Evolutionary conservation across 441 rosid species (phyloP).

Genomic region (Euphorbia celastroides): DNA sequence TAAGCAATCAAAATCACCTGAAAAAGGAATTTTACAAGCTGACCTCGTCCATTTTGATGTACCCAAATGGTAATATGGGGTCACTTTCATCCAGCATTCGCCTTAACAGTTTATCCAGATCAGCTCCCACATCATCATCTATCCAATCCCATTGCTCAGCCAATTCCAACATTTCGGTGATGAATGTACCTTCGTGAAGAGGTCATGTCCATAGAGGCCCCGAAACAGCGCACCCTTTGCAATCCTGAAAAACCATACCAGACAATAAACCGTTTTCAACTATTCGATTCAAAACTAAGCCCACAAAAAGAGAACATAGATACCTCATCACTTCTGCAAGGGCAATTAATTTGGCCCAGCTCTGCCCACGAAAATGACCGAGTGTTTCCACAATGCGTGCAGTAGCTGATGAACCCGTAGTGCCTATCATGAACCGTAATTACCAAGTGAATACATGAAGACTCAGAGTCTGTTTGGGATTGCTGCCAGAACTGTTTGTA

Average conservation of each 20-base stretch:
- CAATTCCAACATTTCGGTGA: slow-evolving; percentile 54
- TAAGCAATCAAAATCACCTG: not conserved
- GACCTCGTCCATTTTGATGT: slow-evolving; percentile 83
- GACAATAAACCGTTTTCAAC: not conserved
- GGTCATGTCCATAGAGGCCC: slow-evolving; percentile 94
- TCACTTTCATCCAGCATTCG: slow-evolving; percentile 80
- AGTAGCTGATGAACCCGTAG: slow-evolving; percentile 78
- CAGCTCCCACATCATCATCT: slow-evolving; percentile 44
- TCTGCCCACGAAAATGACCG: slow-evolving; percentile 55
- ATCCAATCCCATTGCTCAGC: slow-evolving; percentile 76
- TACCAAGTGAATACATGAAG: not conserved
- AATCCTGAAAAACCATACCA: slow-evolving; percentile 26
- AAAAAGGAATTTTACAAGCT: too few relatives aligned
- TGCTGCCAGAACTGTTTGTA: too few relatives aligned
- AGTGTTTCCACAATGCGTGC: slow-evolving; percentile 67
- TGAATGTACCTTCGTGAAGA: slow-evolving; percentile 55
- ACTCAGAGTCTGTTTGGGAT: too few relatives aligned
- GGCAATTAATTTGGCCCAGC: slow-evolving; percentile 60
- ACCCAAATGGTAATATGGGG: slow-evolving; percentile 75
- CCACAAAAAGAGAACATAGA: not conserved
- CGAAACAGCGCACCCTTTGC: slow-evolving; percentile 46
- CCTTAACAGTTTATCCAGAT: slow-evolving; percentile 60
- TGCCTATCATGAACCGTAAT: slow-evolving; percentile 35
- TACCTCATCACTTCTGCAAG: slow-evolving; percentile 46
- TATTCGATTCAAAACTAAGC: too few relatives aligned